Percentiles rank a stretch among this genome's conserved stretches.
These are phyloP conservation scores for Tetramitus jugosus DNA, from an alignment of 208 protist species.

Conservation along the genomic window DNA sequence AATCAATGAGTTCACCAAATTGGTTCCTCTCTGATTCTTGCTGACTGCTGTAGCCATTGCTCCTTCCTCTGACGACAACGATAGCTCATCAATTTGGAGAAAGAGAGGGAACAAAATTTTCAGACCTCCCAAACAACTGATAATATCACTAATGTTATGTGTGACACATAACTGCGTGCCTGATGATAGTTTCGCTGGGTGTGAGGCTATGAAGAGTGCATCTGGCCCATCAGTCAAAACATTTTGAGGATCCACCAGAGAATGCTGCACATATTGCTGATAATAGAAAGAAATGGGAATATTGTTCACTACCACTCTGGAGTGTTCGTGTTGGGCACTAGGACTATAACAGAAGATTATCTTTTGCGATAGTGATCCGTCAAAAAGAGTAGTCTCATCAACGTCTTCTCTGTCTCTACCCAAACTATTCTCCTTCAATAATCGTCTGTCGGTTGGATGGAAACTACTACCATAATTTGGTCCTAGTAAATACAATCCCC, in stretches of 20 bases:
- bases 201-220: background rate
- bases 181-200: background rate
- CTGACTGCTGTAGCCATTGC: background rate
- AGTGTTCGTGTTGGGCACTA: background rate
- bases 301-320: conserved; percentile 1
- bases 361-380: background rate
- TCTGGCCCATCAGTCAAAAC: background rate
- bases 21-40: background rate
- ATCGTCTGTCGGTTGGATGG: background rate
- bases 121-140: conserved; percentile 25
- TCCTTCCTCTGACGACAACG: background rate
- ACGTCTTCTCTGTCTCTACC: too few relatives aligned
- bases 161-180: conserved; percentile 21
- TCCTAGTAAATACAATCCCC: conserved; percentile 3
- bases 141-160: conserved; percentile 17
- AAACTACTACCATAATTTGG: background rate
- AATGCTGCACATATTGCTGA: background rate
- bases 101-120: conserved; percentile 21
- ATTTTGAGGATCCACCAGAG: background rate
- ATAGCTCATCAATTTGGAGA: conserved; percentile 11
- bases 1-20: background rate
- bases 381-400: background rate
- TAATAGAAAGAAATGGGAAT: background rate
- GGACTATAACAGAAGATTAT: conserved; percentile 13
- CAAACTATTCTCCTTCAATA: background rate